phyloP scores from a whole-genome alignment of 108 stramenopile genomes.

The Skeletonema costatum region DNA sequence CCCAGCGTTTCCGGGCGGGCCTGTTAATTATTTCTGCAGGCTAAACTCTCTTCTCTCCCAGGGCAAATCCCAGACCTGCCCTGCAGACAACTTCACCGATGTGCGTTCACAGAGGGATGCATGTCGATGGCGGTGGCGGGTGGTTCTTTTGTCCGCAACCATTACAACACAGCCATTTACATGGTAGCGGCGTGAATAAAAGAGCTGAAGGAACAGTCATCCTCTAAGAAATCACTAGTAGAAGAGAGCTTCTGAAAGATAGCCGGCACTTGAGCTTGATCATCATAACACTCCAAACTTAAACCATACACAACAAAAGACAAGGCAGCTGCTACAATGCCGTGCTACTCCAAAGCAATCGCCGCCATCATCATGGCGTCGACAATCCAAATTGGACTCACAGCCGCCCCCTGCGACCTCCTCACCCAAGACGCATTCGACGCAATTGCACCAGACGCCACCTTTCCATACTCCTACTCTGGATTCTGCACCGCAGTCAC shows the following conservation, averaged over 20 bases:
- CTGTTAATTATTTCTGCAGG: too few relatives aligned
- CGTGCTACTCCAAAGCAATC: neutral
- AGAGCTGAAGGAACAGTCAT: too few relatives aligned
- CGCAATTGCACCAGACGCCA: neutral
- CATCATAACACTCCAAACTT: neutral
- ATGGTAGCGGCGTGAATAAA: too few relatives aligned
- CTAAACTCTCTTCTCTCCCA: too few relatives aligned
- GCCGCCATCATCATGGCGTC: neutral
- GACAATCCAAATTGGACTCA: neutral
- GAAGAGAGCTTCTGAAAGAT: too few relatives aligned
- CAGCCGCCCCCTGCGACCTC: neutral
- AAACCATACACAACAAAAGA: neutral
- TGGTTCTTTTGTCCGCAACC: neutral
- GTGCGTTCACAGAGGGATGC: too few relatives aligned
- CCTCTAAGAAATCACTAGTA: too few relatives aligned
- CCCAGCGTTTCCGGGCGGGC: too few relatives aligned
- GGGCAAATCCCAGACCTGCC: too few relatives aligned
- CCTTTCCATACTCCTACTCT: neutral
- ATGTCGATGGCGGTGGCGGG: too few relatives aligned
- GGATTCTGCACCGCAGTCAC: slow-evolving; percentile 2
- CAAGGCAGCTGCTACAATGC: neutral
- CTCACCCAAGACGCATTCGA: neutral
- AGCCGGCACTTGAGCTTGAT: too few relatives aligned
- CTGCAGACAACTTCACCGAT: too few relatives aligned
- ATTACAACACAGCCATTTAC: neutral